phyloP scores from a whole-genome alignment of 139 green algal genomes.

The Chlorella sp. region DNA sequence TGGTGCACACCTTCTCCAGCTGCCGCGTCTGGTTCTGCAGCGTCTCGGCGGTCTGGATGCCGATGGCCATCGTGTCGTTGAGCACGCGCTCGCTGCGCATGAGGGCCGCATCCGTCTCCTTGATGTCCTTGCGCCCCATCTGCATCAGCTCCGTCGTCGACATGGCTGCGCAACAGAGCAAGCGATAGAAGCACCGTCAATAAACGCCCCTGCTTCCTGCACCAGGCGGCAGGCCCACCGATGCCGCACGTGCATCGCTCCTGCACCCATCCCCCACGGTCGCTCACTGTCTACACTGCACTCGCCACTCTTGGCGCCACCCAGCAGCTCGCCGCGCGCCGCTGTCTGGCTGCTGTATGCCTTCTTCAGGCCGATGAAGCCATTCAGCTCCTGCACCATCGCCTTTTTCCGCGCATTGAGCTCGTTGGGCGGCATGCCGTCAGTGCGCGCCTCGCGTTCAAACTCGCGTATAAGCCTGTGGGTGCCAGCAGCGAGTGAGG shows the following conservation, averaged over 20 bases:
- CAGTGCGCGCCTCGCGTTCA: slow-evolving; percentile 78
- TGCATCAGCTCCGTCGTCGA: slow-evolving; percentile 74
- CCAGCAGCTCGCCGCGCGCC: slow-evolving; percentile 41
- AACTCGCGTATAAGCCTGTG: slow-evolving; percentile 91
- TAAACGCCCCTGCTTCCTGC: too few relatives aligned
- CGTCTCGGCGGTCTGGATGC: slow-evolving; percentile 76
- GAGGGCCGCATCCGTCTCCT: slow-evolving; percentile 73
- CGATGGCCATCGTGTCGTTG: slow-evolving; percentile 80
- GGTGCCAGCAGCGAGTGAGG: too few relatives aligned
- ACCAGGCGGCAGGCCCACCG: too few relatives aligned
- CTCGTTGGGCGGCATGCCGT: slow-evolving; percentile 68
- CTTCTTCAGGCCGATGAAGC: slow-evolving; percentile 83
- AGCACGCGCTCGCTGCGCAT: slow-evolving; percentile 67
- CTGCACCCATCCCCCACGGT: too few relatives aligned
- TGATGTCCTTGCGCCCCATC: slow-evolving; percentile 70
- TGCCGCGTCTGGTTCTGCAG: slow-evolving; percentile 80
- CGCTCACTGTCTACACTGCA: neutral
- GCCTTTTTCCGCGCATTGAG: slow-evolving; percentile 67
- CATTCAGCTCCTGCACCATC: slow-evolving; percentile 81
- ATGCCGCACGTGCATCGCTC: too few relatives aligned
- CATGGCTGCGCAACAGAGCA: slow-evolving; percentile 59
- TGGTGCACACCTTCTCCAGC: slow-evolving; percentile 71
- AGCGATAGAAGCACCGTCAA: too few relatives aligned
- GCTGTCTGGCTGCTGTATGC: slow-evolving; percentile 24
- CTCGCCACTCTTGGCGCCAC: neutral